These are phyloP conservation scores for Pulveroboletus sp. DNA, from an alignment of 768 basidiomycete genomes.

Conservation along the genomic window DNA sequence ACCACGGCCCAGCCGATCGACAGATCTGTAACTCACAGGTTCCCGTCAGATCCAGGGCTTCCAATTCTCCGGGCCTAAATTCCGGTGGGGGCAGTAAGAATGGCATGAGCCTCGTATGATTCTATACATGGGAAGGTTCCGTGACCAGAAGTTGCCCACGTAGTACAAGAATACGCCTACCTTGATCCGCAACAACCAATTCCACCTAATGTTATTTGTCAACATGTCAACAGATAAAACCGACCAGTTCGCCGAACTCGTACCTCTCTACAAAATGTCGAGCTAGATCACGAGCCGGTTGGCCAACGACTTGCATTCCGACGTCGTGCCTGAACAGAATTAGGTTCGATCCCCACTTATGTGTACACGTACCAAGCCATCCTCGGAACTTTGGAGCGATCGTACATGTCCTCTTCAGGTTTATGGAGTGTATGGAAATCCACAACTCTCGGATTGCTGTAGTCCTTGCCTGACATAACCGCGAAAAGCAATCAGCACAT, in stretches of 20 bases:
- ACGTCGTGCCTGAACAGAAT: constrained; percentile 81
- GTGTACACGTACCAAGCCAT: constrained; percentile 82
- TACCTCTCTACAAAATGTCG: constrained; percentile 93
- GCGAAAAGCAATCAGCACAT: not conserved
- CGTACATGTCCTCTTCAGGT: constrained; percentile 94
- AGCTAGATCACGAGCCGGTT: constrained; percentile 90
- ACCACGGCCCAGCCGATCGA: constrained; percentile 94
- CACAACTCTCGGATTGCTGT: constrained; percentile 80
- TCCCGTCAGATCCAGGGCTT: constrained; percentile 79
- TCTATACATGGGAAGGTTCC: constrained; percentile 42
- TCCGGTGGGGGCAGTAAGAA: constrained; percentile 93
- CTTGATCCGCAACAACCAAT: constrained; percentile 89
- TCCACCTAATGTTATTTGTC: constrained; percentile 61
- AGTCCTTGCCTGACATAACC: constrained; percentile 73
- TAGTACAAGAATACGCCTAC: constrained; percentile 36
- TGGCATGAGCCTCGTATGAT: constrained; percentile 89
- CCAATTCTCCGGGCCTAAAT: constrained; percentile 77
- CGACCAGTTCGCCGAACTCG: constrained; percentile 4
- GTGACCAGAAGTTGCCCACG: not conserved
- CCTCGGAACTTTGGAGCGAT: constrained; percentile 80
- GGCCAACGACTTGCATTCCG: constrained; percentile 91
- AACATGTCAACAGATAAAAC: constrained; percentile 9
- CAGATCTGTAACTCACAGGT: constrained; percentile 98
- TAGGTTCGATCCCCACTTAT: not conserved
- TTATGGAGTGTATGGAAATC: constrained; percentile 88